Evolutionary conservation across 805 yeast genomes (phyloP), one percentile per base, ranked within the genome.

Genomic region (Starmerella bombicola): DNA sequence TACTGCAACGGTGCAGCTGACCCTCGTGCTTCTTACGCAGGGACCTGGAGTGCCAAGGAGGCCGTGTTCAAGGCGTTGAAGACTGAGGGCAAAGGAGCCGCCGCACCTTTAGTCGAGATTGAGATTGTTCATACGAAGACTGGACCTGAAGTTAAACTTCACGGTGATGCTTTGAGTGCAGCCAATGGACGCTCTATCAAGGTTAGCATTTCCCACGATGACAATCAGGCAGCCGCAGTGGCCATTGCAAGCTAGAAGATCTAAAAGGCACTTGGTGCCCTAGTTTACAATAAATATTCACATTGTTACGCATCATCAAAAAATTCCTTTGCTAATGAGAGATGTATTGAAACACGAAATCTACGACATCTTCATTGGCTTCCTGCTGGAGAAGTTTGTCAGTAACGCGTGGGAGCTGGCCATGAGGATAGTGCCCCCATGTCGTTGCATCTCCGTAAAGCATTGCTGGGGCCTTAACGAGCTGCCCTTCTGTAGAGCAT

Each of bases 11-110:
- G 67, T 25, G 76, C 95, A 24, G 69, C 96, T 32, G 70, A 71
- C 50, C 82, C 91, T 38, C 80, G 76, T 56, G 83, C 97, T 12
- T 83, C 96, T 3, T 91, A 73, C 64, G 85, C 98, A 21, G 99
- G 99, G 35, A 80, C 93, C 33, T 91, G 99, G 99, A 83, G 95
- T 23, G 98, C 98, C 33, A 91, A 91, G 67, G 99, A 91, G 68
- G 98, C 99, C 32, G 96, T 86, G 26, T 91, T 91, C 78, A 91
- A 91, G 69, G 82, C 95, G 16, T 69, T 91, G 57, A 86, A 91
- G 47, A 93, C 83, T 48, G 72, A 73, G 57, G 76, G 93, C 35
- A 74, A 77, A 59, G 99, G 99, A 45, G 95, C 88, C 13, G 98
- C 97, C 47, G 97, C 98, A 29, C 70, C 93, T 25, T 71, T 91